Percentiles rank a stretch among this genome's conserved stretches.
Evolutionary conservation across 2,329 filamentous ascomycete genomes (phyloP).

Genomic region (Penicillium sp.): DNA sequence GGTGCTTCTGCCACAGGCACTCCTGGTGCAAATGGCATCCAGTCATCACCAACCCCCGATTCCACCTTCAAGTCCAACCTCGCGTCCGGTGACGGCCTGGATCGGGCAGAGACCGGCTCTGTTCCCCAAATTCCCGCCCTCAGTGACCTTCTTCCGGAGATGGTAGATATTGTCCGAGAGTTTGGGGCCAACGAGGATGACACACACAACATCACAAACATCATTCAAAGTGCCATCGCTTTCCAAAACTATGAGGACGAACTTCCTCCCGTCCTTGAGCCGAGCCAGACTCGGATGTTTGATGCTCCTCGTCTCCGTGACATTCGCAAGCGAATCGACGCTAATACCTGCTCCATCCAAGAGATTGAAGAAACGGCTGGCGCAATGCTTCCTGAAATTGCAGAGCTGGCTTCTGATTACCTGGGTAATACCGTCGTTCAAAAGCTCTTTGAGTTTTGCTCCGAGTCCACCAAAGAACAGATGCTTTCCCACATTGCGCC

Average conservation of each 20-base stretch:
- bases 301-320: constrained; percentile 94
- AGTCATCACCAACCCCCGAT: constrained; percentile 88
- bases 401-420: constrained; percentile 92
- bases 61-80: constrained; percentile 58
- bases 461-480: constrained; percentile 82
- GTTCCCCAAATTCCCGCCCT: constrained; percentile 67
- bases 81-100: constrained; percentile 29
- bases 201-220: constrained; percentile 67
- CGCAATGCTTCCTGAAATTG: constrained; percentile 95
- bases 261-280: constrained; percentile 85
- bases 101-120: constrained; percentile 33
- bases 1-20: constrained; percentile 78
- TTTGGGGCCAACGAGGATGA: constrained; percentile 86
- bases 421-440: constrained; percentile 99
- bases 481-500: constrained; percentile 89
- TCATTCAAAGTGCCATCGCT: constrained; percentile 74
- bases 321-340: constrained; percentile 96
- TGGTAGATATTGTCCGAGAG: constrained; percentile 80
- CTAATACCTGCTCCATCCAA: constrained; percentile 77
- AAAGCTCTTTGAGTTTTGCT: constrained; percentile 96
- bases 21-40: constrained; percentile 82
- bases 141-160: constrained; percentile 76
- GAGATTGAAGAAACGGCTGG: constrained; percentile 92
- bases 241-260: constrained; percentile 74
- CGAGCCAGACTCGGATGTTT: constrained; percentile 83